These are phyloP conservation scores for Diaporthe sp. DNA, from an alignment of 2,329 filamentous ascomycete genomes.

Conservation along the genomic window DNA sequence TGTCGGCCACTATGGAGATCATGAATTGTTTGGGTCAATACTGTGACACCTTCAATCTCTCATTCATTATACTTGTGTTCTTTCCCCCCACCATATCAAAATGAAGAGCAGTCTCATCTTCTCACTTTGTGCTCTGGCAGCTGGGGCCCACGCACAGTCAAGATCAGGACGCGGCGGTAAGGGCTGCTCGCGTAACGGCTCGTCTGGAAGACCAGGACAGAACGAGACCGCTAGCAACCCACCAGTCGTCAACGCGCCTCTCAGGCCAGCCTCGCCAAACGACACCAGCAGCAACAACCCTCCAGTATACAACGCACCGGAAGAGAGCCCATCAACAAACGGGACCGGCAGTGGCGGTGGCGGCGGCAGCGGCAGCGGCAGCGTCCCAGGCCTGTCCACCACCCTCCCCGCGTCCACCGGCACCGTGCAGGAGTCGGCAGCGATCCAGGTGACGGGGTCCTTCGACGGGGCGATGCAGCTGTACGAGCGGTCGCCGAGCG, in stretches of 20 bases:
- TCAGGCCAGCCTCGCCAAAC: not conserved
- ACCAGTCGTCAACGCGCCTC: not conserved
- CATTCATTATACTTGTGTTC: not conserved
- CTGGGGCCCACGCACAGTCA: conserved; percentile 1
- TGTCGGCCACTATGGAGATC: too few species aligned
- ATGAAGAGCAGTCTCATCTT: conserved; percentile 2
- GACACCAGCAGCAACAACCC: not conserved
- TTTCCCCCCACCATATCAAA: not conserved
- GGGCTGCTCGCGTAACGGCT: not conserved
- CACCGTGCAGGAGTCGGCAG: not conserved
- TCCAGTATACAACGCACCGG: not conserved
- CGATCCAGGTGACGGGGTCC: not conserved
- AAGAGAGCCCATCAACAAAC: not conserved
- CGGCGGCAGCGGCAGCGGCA: not conserved
- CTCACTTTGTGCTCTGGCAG: not conserved
- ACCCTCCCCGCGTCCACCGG: conserved; percentile 18
- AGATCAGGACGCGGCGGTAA: not conserved
- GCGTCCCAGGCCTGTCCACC: not conserved
- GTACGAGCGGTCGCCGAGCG: conserved; percentile 27
- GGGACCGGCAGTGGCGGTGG: not conserved
- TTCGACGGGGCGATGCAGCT: conserved; percentile 21
- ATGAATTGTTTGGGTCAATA: rapidly evolving
- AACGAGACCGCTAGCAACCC: conserved; percentile 1
- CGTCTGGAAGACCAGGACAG: not conserved
- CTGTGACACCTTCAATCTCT: not conserved